phyloP scores from a whole-genome alignment of 192 early-diverging fungal genomes.

The Phlyctochytrium arcticum region DNA sequence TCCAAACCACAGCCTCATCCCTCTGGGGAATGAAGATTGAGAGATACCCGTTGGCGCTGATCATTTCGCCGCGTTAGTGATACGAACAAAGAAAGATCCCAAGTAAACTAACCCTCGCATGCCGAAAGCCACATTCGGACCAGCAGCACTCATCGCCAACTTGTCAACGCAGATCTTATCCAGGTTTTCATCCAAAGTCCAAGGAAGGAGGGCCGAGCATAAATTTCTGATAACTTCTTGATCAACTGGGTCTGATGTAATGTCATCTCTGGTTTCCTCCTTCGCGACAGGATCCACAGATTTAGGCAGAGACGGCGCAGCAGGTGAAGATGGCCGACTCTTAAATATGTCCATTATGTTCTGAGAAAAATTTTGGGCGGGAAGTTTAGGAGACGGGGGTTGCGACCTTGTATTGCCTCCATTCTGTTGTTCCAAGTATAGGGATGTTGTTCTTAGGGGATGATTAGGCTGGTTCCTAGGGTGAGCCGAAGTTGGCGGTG shows the following conservation, averaged over 20 bases:
- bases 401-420: background rate
- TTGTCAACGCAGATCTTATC: conserved; percentile 38
- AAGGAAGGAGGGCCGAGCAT: conserved; percentile 37
- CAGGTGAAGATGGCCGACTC: conserved; percentile 14
- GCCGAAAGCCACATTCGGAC: conserved; percentile 32
- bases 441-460: conserved; percentile 1
- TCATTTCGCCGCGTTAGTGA: background rate
- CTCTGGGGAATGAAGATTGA: conserved; percentile 53
- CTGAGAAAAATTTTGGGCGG: conserved; percentile 5
- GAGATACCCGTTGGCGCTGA: conserved; percentile 63
- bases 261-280: conserved; percentile 4
- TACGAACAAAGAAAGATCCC: background rate
- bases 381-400: background rate
- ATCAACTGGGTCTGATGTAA: background rate
- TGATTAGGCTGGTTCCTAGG: background rate
- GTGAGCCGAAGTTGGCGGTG: background rate
- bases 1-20: conserved; percentile 43
- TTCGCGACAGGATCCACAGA: background rate
- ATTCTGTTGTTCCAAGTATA: background rate
- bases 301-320: background rate
- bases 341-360: conserved; percentile 15
- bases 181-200: conserved; percentile 51
- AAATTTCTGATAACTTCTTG: conserved; percentile 13
- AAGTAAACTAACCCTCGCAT: conserved; percentile 43
- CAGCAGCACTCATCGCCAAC: conserved; percentile 1